Evolutionary conservation across 1,139 yeast species (phyloP).

Genomic region (Magnusiomyces paraingens): DNA sequence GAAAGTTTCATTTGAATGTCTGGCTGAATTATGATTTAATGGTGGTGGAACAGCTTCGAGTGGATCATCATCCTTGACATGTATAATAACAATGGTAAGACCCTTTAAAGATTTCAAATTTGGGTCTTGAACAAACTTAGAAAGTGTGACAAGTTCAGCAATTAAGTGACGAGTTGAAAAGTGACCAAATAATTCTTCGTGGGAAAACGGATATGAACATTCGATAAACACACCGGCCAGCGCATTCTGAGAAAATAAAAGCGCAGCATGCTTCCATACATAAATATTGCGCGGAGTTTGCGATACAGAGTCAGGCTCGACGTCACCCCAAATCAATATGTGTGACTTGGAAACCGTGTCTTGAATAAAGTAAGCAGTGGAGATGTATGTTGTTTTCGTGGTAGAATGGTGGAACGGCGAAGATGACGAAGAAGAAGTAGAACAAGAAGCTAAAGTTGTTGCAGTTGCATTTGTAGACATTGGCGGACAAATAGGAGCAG

Average conservation of each 20-base stretch:
- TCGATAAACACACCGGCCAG: constrained; percentile 62
- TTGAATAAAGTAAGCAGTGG: constrained; percentile 50
- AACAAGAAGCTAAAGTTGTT: too few species aligned
- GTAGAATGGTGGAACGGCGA: constrained; percentile 23
- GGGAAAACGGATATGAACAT: constrained; percentile 58
- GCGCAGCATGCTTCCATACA: constrained; percentile 56
- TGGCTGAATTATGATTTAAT: not conserved
- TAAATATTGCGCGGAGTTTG: constrained; percentile 37
- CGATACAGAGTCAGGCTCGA: constrained; percentile 59
- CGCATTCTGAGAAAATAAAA: constrained; percentile 35
- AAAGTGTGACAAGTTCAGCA: constrained; percentile 46
- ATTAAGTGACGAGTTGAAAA: constrained; percentile 61
- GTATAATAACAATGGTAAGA: constrained; percentile 58
- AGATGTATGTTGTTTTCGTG: constrained; percentile 31
- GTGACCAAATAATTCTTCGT: constrained; percentile 64
- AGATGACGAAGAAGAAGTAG: constrained; percentile 9
- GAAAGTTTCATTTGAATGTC: not conserved
- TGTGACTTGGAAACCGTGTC: constrained; percentile 33
- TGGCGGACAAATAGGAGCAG: constrained; percentile 8
- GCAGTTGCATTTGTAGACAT: too few species aligned
- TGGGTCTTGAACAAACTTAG: constrained; percentile 17
- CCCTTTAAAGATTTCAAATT: constrained; percentile 32
- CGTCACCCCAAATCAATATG: constrained; percentile 69
- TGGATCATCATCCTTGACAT: constrained; percentile 51
- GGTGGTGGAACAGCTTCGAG: constrained; percentile 9